A percentile compares a stretch with the other conserved stretches of the same genome.
Evolutionary conservation across 2,329 filamentous ascomycete species (phyloP).

Genomic region (Microdochium trichocladiopsis): DNA sequence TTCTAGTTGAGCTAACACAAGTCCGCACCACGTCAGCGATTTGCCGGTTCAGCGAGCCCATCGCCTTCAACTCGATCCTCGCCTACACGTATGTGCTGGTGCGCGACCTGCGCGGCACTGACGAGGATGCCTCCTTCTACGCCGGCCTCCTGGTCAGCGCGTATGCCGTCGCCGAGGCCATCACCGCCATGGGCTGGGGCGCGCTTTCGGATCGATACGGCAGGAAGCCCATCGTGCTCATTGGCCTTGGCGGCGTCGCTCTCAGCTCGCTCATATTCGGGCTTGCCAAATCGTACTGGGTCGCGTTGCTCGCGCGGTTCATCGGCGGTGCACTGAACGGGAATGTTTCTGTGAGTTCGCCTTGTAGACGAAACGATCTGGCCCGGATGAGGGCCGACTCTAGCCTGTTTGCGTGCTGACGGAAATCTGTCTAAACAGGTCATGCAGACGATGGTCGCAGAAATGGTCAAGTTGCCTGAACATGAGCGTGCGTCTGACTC

Average conservation of each 20-base stretch:
- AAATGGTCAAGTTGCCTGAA: conserved; percentile 32
- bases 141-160: conserved; percentile 38
- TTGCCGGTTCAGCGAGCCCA: conserved; percentile 36
- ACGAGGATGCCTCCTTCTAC: conserved; percentile 36
- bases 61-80: conserved; percentile 37
- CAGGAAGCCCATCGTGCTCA: conserved; percentile 25
- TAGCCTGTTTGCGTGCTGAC: not conserved
- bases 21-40: conserved; percentile 29
- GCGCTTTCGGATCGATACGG: conserved; percentile 31
- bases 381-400: not conserved
- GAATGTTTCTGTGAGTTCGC: conserved; percentile 27
- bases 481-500: conserved; percentile 25
- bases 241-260: conserved; percentile 26
- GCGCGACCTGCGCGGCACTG: conserved; percentile 27
- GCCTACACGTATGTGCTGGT: conserved; percentile 36
- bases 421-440: conserved; percentile 12
- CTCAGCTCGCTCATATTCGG: conserved; percentile 33
- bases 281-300: conserved; percentile 31
- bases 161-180: conserved; percentile 33
- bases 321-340: conserved; percentile 31
- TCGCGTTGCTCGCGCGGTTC: conserved; percentile 31
- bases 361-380: too few species aligned
- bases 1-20: too few species aligned
- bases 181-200: conserved; percentile 34
- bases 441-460: conserved; percentile 33